These are phyloP conservation scores for Anisodus tanguticus DNA, from an alignment of 257 asterid genomes.

Conservation along the genomic window DNA sequence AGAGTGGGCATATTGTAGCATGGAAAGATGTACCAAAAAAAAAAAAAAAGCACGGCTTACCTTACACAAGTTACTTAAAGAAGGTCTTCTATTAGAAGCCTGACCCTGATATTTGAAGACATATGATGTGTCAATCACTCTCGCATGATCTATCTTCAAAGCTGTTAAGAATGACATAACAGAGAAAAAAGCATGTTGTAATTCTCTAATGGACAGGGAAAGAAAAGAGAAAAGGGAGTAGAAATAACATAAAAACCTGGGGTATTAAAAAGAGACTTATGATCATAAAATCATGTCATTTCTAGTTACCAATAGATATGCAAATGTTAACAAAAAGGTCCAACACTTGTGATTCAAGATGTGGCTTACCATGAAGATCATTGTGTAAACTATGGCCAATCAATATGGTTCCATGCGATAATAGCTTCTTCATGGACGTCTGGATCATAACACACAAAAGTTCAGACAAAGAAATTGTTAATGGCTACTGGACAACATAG, in stretches of 20 bases:
- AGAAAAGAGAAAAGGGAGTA: conserved; percentile 17
- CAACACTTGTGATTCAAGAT: conserved; percentile 19
- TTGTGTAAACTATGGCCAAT: conserved; percentile 92
- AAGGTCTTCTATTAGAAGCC: conserved; percentile 55
- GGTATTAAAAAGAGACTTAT: background rate
- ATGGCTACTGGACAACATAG: conserved; percentile 22
- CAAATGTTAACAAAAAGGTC: background rate
- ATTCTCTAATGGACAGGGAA: background rate
- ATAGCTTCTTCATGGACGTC: conserved; percentile 72
- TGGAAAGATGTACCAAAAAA: background rate
- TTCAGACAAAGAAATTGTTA: conserved; percentile 2
- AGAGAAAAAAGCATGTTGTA: conserved; percentile 1
- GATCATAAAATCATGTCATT: background rate
- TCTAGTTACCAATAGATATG: background rate
- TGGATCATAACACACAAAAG: conserved; percentile 41
- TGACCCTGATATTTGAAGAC: conserved; percentile 68
- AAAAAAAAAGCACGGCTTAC: conserved; percentile 24
- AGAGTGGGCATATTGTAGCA: background rate
- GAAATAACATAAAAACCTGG: conserved; percentile 1
- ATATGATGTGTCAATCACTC: conserved; percentile 90
- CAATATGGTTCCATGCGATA: conserved; percentile 71
- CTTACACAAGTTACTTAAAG: conserved; percentile 51
- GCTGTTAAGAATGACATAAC: conserved; percentile 49
- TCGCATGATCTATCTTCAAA: conserved; percentile 71
- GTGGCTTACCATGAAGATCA: conserved; percentile 80